These are phyloP conservation scores for Chalciporus sp. DNA, from an alignment of 1,284 basidiomycete species.

Conservation along the genomic window DNA sequence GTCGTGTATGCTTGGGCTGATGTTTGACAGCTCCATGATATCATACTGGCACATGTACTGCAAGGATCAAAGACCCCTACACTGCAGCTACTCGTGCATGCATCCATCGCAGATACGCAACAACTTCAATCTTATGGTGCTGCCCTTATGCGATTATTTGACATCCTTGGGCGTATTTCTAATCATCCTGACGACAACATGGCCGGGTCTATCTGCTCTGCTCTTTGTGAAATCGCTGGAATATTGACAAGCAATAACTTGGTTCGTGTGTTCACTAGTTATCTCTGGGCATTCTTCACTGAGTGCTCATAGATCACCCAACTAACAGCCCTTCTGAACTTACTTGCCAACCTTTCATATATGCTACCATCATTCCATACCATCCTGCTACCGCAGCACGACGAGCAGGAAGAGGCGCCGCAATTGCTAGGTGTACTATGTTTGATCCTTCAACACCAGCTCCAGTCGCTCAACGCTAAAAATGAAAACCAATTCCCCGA, in stretches of 20 bases:
- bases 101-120: slow-evolving; percentile 32
- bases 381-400: slow-evolving; percentile 38
- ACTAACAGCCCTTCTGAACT: slow-evolving; percentile 53
- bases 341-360: slow-evolving; percentile 49
- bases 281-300: slow-evolving; percentile 1
- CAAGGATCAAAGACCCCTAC: slow-evolving; percentile 44
- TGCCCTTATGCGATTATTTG: slow-evolving; percentile 48
- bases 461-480: slow-evolving; percentile 34
- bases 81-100: slow-evolving; percentile 57
- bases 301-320: slow-evolving; percentile 41
- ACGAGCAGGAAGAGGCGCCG: slow-evolving; percentile 29
- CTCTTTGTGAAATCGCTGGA: slow-evolving; percentile 41
- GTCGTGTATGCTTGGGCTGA: slow-evolving; percentile 8
- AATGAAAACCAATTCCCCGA: slow-evolving; percentile 23
- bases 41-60: slow-evolving; percentile 58
- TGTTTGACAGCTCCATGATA: slow-evolving; percentile 51
- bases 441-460: slow-evolving; percentile 43
- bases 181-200: slow-evolving; percentile 32
- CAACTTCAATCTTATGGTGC: slow-evolving; percentile 41
- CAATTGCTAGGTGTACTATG: slow-evolving; percentile 45
- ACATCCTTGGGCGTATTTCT: slow-evolving; percentile 47
- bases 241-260: slow-evolving; percentile 39
- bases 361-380: slow-evolving; percentile 51
- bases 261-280: slow-evolving; percentile 38
- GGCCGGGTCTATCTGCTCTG: slow-evolving; percentile 37